Percentiles rank a stretch among this genome's conserved stretches.
Evolutionary conservation across 805 yeast species (phyloP).

Genomic region (Myxozyma sirexii): DNA sequence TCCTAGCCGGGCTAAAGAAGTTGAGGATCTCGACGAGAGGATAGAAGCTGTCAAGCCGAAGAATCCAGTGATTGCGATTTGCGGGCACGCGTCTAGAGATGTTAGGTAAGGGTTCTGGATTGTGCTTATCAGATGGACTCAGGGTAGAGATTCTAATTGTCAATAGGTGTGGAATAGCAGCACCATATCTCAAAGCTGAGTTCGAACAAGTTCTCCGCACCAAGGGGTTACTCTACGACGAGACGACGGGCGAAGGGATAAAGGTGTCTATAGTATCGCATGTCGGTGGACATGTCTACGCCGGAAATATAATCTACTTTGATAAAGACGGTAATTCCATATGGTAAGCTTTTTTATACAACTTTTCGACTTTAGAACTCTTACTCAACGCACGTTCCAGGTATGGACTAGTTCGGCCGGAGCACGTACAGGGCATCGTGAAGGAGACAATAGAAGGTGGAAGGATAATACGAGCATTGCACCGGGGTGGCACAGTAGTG

Average conservation of each 20-base stretch:
- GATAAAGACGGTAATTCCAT: slow-evolving; percentile 47
- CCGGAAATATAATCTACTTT: slow-evolving; percentile 74
- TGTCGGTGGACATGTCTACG: slow-evolving; percentile 84
- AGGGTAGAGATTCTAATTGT: no score
- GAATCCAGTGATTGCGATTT: slow-evolving; percentile 51
- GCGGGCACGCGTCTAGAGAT: slow-evolving; percentile 70
- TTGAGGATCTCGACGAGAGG: slow-evolving; percentile 36
- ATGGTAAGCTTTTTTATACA: slow-evolving; percentile 17
- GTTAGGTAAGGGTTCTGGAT: slow-evolving; percentile 29
- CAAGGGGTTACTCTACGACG: slow-evolving; percentile 42
- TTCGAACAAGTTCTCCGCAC: slow-evolving; percentile 48
- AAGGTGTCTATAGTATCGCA: slow-evolving; percentile 65
- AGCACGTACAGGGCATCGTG: slow-evolving; percentile 66
- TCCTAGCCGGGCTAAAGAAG: slow-evolving; percentile 35
- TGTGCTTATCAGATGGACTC: background rate
- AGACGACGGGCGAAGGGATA: slow-evolving; percentile 13
- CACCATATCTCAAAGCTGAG: slow-evolving; percentile 59
- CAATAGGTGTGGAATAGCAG: slow-evolving; percentile 64
- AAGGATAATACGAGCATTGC: slow-evolving; percentile 57
- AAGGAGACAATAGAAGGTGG: slow-evolving; percentile 55
- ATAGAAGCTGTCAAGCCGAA: slow-evolving; percentile 6
- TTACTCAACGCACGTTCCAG: slow-evolving; percentile 44
- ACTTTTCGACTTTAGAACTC: background rate
- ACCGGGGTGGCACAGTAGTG: slow-evolving; percentile 37
- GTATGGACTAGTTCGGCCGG: slow-evolving; percentile 77